These are phyloP conservation scores for Collybiopsis luxurians DNA, from an alignment of 768 basidiomycete genomes.

Conservation along the genomic window DNA sequence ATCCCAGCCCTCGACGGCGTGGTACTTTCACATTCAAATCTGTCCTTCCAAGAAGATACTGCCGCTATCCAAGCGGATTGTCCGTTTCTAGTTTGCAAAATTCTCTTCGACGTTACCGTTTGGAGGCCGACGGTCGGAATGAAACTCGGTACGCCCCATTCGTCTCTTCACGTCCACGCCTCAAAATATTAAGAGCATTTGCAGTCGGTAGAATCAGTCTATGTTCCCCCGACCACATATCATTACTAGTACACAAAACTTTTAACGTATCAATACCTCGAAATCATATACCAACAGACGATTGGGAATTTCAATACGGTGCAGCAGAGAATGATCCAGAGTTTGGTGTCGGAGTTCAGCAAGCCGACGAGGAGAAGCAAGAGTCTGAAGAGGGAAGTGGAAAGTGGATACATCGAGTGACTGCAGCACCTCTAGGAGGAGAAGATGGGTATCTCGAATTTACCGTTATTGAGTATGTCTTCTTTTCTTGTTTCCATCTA, in stretches of 20 bases:
- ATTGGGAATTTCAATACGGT: constrained; percentile 87
- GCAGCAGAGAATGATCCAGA: constrained; percentile 80
- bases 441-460: constrained; percentile 68
- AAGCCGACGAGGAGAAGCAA: constrained; percentile 22
- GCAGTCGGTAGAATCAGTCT: constrained; percentile 84
- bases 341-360: constrained; percentile 45
- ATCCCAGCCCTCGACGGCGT: constrained; percentile 86
- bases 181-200: background rate
- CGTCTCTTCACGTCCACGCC: background rate
- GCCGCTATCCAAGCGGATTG: constrained; percentile 78
- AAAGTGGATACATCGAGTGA: constrained; percentile 75
- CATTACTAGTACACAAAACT: constrained; percentile 84
- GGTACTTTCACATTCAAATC: constrained; percentile 80
- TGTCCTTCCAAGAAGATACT: constrained; percentile 59
- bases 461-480: constrained; percentile 81
- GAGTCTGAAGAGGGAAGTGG: constrained; percentile 50
- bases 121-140: constrained; percentile 88
- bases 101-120: constrained; percentile 79
- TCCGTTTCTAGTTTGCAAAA: constrained; percentile 75
- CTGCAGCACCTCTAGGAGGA: constrained; percentile 69
- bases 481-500: background rate
- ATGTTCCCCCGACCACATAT: constrained; percentile 90
- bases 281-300: constrained; percentile 78
- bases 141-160: constrained; percentile 59
- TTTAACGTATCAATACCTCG: constrained; percentile 96